Percentiles rank a stretch among this genome's conserved stretches.
phyloP scores from a whole-genome alignment of 2,329 filamentous ascomycete species.

The Leptodontidium sp. region DNA sequence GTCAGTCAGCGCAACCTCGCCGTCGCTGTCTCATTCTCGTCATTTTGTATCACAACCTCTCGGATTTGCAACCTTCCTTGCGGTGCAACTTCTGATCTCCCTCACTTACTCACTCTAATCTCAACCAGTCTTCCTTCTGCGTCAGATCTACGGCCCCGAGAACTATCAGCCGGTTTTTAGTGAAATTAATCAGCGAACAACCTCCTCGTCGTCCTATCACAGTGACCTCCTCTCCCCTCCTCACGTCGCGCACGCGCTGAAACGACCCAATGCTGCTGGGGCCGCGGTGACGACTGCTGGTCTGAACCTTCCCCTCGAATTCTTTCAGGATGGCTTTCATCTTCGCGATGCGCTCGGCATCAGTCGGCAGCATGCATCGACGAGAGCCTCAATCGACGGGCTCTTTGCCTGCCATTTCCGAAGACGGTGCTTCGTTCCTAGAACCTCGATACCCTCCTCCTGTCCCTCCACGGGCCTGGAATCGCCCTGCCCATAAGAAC shows the following conservation, averaged over 20 bases:
- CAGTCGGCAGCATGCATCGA: constrained; percentile 27
- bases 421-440: constrained; percentile 32
- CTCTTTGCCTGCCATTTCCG: constrained; percentile 37
- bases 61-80: background rate
- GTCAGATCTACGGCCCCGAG: constrained; percentile 8
- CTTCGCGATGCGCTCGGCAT: constrained; percentile 34
- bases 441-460: constrained; percentile 31
- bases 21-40: constrained; percentile 12
- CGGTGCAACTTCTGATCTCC: constrained; percentile 16
- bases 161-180: constrained; percentile 3
- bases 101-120: constrained; percentile 9
- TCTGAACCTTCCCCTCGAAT: background rate
- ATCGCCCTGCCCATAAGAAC: constrained; percentile 34
- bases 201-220: constrained; percentile 2
- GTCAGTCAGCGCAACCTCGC: constrained; percentile 13
- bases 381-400: constrained; percentile 23
- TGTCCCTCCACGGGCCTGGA: constrained; percentile 36
- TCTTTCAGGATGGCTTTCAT: constrained; percentile 36
- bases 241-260: constrained; percentile 20
- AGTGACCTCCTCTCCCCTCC: background rate
- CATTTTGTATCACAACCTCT: constrained; percentile 6
- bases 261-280: constrained; percentile 16
- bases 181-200: background rate
- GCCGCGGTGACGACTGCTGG: constrained; percentile 18
- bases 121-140: constrained; percentile 3